A percentile compares a stretch with the other conserved stretches of the same genome.
Conservation (phyloP, 2,329 filamentous ascomycete genomes). For the Xylaria sp. region DNA sequence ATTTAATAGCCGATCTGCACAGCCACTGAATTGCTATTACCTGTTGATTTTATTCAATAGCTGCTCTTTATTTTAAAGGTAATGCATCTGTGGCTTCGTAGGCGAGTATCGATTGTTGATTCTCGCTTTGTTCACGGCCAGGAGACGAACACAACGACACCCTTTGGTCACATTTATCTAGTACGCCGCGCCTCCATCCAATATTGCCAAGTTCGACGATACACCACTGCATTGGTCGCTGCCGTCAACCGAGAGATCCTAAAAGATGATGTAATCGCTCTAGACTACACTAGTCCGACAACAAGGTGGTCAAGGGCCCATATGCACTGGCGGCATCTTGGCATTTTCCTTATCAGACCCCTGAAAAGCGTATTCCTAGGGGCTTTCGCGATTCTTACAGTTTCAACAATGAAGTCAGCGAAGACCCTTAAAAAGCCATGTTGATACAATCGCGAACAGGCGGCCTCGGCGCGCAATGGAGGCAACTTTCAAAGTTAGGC, state of each 20-base stretch:
- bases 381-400: not conserved
- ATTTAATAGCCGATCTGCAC: too few species aligned
- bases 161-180: not conserved
- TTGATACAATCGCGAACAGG: constrained; percentile 27
- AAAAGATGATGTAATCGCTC: not conserved
- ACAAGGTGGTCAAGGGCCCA: not conserved
- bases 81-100: too few species aligned
- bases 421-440: constrained; percentile 17
- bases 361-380: constrained; percentile 3
- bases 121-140: constrained; percentile 2
- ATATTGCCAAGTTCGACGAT: too few species aligned
- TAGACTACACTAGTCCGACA: not conserved
- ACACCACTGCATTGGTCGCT: too few species aligned
- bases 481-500: constrained; percentile 33
- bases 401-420: constrained; percentile 21
- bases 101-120: not conserved
- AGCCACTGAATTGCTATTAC: too few species aligned
- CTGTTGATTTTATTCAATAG: too few species aligned
- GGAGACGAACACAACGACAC: constrained; percentile 18
- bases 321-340: constrained; percentile 15
- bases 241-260: not conserved
- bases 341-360: constrained; percentile 7
- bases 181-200: too few species aligned
- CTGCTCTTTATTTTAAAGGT: too few species aligned
- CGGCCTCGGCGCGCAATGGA: constrained; percentile 34